A percentile compares a stretch with the other conserved stretches of the same genome.
Conservation (phyloP, 176 grass and related monocot species). For the Phragmites australis region DNA sequence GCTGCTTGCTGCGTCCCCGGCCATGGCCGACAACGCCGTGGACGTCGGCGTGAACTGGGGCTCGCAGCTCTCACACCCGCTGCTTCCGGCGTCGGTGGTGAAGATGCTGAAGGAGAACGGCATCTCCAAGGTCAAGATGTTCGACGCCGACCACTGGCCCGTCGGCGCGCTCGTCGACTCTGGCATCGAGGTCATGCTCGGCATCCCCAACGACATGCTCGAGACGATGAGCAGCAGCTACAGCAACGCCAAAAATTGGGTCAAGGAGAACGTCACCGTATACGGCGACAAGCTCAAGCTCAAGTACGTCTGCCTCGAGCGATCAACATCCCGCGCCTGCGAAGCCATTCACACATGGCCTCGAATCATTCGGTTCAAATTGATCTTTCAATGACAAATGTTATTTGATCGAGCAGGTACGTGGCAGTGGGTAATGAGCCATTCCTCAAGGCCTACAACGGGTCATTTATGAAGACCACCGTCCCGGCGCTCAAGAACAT, state of each 20-base stretch:
- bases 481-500: conserved; percentile 80
- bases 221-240: conserved; percentile 62
- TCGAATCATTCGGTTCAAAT: not conserved
- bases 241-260: conserved; percentile 60
- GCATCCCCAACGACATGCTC: conserved; percentile 75
- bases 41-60: conserved; percentile 83
- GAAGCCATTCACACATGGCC: not conserved
- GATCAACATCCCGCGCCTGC: not conserved
- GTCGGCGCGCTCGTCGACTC: conserved; percentile 57
- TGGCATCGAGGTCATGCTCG: conserved; percentile 79
- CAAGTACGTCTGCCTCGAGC: conserved; percentile 35
- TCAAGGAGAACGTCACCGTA: conserved; percentile 69
- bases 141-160: conserved; percentile 73
- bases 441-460: conserved; percentile 75
- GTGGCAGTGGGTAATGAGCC: conserved; percentile 89
- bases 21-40: not conserved
- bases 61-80: conserved; percentile 66
- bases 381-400: not conserved
- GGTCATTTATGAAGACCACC: conserved; percentile 57
- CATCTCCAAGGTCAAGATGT: conserved; percentile 68
- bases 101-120: conserved; percentile 75
- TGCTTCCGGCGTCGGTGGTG: conserved; percentile 46
- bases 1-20: conserved; percentile 2
- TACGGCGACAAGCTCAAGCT: conserved; percentile 60
- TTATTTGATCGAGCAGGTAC: conserved; percentile 48